Evolutionary conservation across 164 flowering plant genomes (phyloP).

Genomic region (Vitis riparia): DNA sequence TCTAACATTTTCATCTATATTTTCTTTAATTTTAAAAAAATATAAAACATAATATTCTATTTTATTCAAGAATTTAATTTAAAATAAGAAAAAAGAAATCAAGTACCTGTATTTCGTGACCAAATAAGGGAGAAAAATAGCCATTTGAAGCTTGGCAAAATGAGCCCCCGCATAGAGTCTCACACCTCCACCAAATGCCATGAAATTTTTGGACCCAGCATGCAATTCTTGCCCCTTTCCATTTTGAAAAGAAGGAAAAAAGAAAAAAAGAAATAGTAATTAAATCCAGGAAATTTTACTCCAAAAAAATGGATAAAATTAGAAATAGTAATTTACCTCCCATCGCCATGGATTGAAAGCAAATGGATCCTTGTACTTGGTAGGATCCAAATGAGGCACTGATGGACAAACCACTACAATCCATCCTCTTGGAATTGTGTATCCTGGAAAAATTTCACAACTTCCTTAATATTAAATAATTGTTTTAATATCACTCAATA

Average conservation of each 20-base stretch:
- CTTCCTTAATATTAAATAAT: background rate
- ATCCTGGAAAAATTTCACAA: background rate
- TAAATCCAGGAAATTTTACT: background rate
- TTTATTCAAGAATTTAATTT: background rate
- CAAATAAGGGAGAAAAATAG: conserved; percentile 17
- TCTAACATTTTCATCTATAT: background rate
- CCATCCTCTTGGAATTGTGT: background rate
- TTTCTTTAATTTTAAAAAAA: background rate
- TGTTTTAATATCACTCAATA: no score
- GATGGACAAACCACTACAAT: background rate
- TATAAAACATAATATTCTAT: background rate
- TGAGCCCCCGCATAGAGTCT: conserved; percentile 53
- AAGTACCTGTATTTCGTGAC: conserved; percentile 40
- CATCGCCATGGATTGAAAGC: conserved; percentile 1
- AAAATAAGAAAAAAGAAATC: no score
- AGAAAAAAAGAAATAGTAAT: background rate
- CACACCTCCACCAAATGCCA: conserved; percentile 55
- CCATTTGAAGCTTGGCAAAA: conserved; percentile 36
- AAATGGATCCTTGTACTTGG: background rate
- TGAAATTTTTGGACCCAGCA: conserved; percentile 40
- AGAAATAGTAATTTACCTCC: background rate
- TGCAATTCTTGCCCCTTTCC: conserved; percentile 7
- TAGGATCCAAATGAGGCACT: background rate
- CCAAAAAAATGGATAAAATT: background rate
- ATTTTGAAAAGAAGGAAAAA: no score